Base-by-base conservation (phyloP, 1,284 basidiomycete genomes). In the Cryptococcus deneoformans region DNA sequence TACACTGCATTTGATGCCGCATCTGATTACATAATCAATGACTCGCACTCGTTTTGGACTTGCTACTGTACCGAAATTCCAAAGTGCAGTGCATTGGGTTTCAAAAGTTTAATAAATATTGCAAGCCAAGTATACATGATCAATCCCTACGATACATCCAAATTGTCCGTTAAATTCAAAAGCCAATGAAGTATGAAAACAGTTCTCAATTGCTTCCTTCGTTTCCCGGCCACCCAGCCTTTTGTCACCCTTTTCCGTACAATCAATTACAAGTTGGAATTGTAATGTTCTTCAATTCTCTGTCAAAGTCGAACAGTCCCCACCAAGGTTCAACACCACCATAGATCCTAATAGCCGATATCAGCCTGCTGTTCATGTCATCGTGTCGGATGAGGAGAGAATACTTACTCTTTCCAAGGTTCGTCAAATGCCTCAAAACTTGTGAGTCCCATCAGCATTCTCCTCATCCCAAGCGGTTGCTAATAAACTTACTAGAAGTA, bases 241-340 rank as follows among this genome's bases (percentile, higher is more conserved):
- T 10, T 16, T 42, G 40, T 29, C 29, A 29, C 29, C 40, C 16
- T 42, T 5, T 12, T 12, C 40, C 3, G 40, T 5, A 11, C 11
- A 12, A 16, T 42, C 16, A 42, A 12, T 42, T 12, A 16, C 40
- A 42, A 42, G 16, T 16, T 12, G 81, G 81, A 56, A 82, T 78
- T 11, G 70, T 79, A 50, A 82, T 62, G 59, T 75, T 65, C 72
- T 80, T 80, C 50, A 80, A 66, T 49, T 76, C 76, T 57, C 78
- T 67, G 53, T 87, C 79, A 2, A 76, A 65, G 67, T 85, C 82
- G 69, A 87, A 88, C 46, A 88, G 61, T 52, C 87, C 86, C 86
- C 83, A 84, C 68, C 79, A 83, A 2, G 80, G 80, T 81, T 96
- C 93, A 47, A 97, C 92, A 61, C 92, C 92, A 59, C 93, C 92